Percentiles rank a stretch among this genome's conserved stretches.
phyloP scores from a whole-genome alignment of 352 stramenopile species.

The Peronosclerospora sorghi region DNA sequence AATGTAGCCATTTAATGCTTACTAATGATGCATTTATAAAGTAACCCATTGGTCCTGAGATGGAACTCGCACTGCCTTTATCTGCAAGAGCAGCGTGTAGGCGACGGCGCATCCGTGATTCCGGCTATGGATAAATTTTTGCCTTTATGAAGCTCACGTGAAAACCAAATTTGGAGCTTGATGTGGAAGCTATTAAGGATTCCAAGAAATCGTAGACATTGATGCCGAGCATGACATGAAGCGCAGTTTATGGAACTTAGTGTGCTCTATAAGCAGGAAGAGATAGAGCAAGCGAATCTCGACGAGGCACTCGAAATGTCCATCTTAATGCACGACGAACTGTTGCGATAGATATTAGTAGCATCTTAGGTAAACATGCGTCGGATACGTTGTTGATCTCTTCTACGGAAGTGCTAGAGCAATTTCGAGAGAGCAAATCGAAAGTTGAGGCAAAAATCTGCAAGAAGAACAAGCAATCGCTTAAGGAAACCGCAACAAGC shows the following conservation, averaged over 20 bases:
- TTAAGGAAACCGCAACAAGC: constrained; percentile 53
- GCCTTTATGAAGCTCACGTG: constrained; percentile 90
- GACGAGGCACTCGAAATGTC: constrained; percentile 70
- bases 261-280: constrained; percentile 76
- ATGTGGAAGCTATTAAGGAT: constrained; percentile 81
- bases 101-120: constrained; percentile 21
- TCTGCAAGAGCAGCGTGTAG: constrained; percentile 60
- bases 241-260: constrained; percentile 79
- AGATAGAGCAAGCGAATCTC: constrained; percentile 77
- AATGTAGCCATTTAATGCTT: constrained; percentile 15
- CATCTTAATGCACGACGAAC: constrained; percentile 59
- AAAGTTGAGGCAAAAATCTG: constrained; percentile 63
- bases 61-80: constrained; percentile 82
- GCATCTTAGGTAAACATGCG: constrained; percentile 46
- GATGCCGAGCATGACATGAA: constrained; percentile 30
- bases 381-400: constrained; percentile 20
- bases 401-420: constrained; percentile 39
- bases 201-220: constrained; percentile 39
- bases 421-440: constrained; percentile 57
- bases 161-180: constrained; percentile 85
- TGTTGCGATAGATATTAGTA: constrained; percentile 42
- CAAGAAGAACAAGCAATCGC: constrained; percentile 63
- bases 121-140: constrained; percentile 86
- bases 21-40: too few relatives aligned
- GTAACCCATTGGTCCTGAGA: constrained; percentile 21